Percentiles rank a stretch among this genome's conserved stretches.
Evolutionary conservation across 2,329 filamentous ascomycete genomes (phyloP).

Genomic region (Fusarium buharicum): DNA sequence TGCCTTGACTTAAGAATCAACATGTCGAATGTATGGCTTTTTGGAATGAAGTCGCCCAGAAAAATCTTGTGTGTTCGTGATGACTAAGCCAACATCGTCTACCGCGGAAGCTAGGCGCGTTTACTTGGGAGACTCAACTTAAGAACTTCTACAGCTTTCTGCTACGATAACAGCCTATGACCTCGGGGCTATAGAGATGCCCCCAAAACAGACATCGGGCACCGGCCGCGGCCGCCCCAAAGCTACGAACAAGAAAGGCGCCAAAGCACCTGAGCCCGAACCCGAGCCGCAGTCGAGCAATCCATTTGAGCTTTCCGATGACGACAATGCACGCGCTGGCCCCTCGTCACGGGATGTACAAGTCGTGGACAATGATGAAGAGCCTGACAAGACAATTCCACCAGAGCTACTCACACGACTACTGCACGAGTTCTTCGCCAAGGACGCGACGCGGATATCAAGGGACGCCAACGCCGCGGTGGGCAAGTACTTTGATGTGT

Average conservation of each 20-base stretch:
- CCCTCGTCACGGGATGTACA: constrained; percentile 41
- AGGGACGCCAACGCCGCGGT: constrained; percentile 81
- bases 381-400: constrained; percentile 67
- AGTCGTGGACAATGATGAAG: constrained; percentile 46
- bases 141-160: not conserved
- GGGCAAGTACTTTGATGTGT: constrained; percentile 89
- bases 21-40: not conserved
- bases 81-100: constrained; percentile 26
- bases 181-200: constrained; percentile 48
- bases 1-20: not conserved
- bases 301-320: constrained; percentile 52
- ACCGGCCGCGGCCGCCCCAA: constrained; percentile 52
- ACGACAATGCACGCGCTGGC: constrained; percentile 30
- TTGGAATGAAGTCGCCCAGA: not conserved
- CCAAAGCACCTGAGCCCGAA: constrained; percentile 36
- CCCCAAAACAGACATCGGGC: constrained; percentile 54
- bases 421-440: constrained; percentile 81
- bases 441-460: constrained; percentile 76
- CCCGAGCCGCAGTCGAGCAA: constrained; percentile 48
- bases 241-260: constrained; percentile 40
- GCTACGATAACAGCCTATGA: not conserved
- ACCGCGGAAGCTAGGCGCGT: not conserved
- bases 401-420: constrained; percentile 78
- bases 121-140: not conserved
- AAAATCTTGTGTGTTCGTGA: not conserved